phyloP scores from a whole-genome alignment of 148 eudicot genomes.

The Fallopia convolvulus region DNA sequence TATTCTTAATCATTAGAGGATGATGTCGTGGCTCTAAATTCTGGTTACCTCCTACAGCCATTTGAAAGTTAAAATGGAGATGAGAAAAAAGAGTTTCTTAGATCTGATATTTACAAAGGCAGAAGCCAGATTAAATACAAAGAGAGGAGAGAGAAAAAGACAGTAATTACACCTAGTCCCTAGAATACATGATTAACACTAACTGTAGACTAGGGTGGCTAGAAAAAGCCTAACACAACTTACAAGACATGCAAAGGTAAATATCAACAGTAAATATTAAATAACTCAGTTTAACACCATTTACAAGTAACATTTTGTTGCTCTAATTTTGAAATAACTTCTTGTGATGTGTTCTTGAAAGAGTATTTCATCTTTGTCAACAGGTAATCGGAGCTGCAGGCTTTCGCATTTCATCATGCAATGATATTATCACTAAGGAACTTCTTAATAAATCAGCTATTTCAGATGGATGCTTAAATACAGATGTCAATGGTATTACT shows the following conservation, averaged over 20 bases:
- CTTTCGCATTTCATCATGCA: conserved; percentile 33
- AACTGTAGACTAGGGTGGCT: too few species aligned
- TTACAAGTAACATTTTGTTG: not conserved
- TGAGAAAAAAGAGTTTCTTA: too few species aligned
- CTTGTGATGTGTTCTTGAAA: not conserved
- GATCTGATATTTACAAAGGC: too few species aligned
- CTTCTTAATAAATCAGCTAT: not conserved
- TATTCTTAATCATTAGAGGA: not conserved
- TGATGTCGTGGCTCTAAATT: not conserved
- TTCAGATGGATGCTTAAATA: not conserved
- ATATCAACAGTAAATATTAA: too few species aligned
- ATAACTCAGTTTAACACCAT: not conserved
- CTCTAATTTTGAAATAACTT: not conserved
- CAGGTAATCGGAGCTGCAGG: conserved; percentile 56
- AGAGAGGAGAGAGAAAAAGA: too few species aligned
- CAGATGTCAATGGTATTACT: not conserved
- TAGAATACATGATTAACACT: too few species aligned
- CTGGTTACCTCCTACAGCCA: not conserved
- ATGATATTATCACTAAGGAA: conserved; percentile 1
- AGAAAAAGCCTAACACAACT: too few species aligned
- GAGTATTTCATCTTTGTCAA: conserved; percentile 10
- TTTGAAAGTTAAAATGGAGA: too few species aligned
- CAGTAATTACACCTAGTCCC: too few species aligned
- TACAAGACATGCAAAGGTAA: too few species aligned
- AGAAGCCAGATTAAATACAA: too few species aligned